Evolutionary conservation across 495 filamentous ascomycete genomes (phyloP).

Genomic region (Talaromyces ruber): DNA sequence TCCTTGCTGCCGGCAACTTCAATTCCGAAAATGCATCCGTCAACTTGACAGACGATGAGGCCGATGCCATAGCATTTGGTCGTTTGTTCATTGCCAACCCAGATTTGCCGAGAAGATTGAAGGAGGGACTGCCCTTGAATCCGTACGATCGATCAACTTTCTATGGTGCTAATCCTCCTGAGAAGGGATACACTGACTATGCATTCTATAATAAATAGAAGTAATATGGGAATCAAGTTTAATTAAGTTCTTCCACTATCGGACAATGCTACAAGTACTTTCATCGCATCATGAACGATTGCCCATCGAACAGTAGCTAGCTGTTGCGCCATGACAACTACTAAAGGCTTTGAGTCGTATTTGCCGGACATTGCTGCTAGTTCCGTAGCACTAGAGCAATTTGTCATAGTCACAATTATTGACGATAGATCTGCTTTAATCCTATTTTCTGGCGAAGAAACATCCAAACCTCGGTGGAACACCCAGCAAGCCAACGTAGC

Average conservation of each 20-base stretch:
- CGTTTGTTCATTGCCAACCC: constrained; percentile 62
- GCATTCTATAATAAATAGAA: constrained; percentile 36
- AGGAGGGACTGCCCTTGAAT: constrained; percentile 45
- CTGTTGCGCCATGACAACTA: constrained; percentile 41
- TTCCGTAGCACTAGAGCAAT: constrained; percentile 18
- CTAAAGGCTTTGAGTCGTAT: constrained; percentile 24
- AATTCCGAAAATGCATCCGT: constrained; percentile 16
- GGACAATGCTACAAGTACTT: constrained; percentile 29
- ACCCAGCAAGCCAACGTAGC: constrained; percentile 45
- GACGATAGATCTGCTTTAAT: constrained; percentile 20
- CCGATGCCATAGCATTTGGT: constrained; percentile 46
- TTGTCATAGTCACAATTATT: constrained; percentile 29
- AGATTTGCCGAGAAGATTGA: constrained; percentile 56
- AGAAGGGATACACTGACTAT: constrained; percentile 59
- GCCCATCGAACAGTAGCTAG: constrained; percentile 48
- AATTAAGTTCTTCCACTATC: not conserved
- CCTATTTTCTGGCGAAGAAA: not conserved
- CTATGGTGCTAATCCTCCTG: constrained; percentile 36
- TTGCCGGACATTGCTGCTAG: constrained; percentile 19
- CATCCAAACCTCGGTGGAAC: constrained; percentile 28
- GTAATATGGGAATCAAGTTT: not conserved
- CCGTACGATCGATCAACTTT: constrained; percentile 51
- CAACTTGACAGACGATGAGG: constrained; percentile 15
- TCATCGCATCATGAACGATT: constrained; percentile 48
- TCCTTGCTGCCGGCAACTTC: constrained; percentile 26